phyloP scores from a whole-genome alignment of 2,329 filamentous ascomycete genomes.

The Aspergillus sp. region DNA sequence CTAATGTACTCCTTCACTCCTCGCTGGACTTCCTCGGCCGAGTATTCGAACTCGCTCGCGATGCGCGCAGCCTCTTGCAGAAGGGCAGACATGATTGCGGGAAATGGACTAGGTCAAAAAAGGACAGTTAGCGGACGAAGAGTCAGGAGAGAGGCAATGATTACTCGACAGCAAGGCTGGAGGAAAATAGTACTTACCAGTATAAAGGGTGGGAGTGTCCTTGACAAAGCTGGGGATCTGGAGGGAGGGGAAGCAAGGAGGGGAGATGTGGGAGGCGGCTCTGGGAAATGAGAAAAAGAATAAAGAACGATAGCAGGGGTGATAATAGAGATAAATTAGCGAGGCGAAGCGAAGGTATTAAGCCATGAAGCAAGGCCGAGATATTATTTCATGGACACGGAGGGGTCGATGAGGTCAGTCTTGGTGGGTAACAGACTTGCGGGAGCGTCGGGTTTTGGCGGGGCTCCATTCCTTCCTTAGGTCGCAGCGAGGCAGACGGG shows the following conservation, averaged over 20 bases:
- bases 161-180: background rate
- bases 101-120: slow-evolving; percentile 10
- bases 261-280: slow-evolving; percentile 12
- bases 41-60: slow-evolving; percentile 83
- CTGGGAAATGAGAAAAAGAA: slow-evolving; percentile 4
- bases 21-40: slow-evolving; percentile 74
- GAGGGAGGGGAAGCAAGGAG: slow-evolving; percentile 11
- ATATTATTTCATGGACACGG: slow-evolving; percentile 15
- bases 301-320: slow-evolving; percentile 5
- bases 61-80: slow-evolving; percentile 77
- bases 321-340: slow-evolving; percentile 1
- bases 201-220: slow-evolving; percentile 1
- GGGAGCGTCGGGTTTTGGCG: slow-evolving; percentile 28
- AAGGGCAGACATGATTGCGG: slow-evolving; percentile 43
- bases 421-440: slow-evolving; percentile 23
- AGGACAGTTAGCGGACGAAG: background rate
- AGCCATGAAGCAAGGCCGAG: slow-evolving; percentile 10
- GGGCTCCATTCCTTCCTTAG: slow-evolving; percentile 9
- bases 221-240: background rate
- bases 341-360: slow-evolving; percentile 12
- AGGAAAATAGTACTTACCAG: background rate
- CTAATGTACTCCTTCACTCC: slow-evolving; percentile 83
- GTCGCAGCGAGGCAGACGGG: background rate
- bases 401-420: slow-evolving; percentile 41
- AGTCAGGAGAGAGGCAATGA: background rate